Conservation (phyloP, 169 alveolate genomes). For the Amoebophrya sp. region DNA sequence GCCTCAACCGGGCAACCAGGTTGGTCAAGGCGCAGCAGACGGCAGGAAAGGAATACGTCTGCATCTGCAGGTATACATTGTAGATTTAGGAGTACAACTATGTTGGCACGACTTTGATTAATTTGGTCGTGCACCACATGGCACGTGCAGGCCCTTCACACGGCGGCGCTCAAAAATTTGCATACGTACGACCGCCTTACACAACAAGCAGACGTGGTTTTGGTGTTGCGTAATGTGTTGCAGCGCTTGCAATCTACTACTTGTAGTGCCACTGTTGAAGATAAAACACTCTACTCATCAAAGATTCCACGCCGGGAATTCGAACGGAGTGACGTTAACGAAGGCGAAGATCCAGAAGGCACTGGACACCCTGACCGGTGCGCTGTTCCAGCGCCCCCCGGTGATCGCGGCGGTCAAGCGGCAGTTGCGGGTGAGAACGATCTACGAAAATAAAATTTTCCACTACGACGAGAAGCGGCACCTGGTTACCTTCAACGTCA, state of each 20-base stretch:
- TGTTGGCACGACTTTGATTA: neutral
- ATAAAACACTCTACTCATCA: too few species aligned
- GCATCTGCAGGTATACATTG: slow-evolving; percentile 53
- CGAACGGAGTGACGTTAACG: neutral
- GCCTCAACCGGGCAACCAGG: slow-evolving; percentile 98
- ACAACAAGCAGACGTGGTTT: too few species aligned
- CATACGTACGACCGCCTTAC: too few species aligned
- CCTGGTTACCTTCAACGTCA: slow-evolving; percentile 95
- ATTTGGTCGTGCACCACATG: neutral
- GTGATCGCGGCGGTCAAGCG: slow-evolving; percentile 95
- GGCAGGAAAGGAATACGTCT: slow-evolving; percentile 96
- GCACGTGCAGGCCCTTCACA: too few species aligned
- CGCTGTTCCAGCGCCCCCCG: slow-evolving; percentile 98
- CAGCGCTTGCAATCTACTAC: too few species aligned
- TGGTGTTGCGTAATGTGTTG: too few species aligned
- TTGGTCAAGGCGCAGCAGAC: slow-evolving; percentile 97
- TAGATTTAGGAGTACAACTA: neutral
- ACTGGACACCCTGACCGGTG: slow-evolving; percentile 92
- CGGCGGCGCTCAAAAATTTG: too few species aligned
- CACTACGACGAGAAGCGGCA: slow-evolving; percentile 93
- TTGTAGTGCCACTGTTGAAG: too few species aligned
- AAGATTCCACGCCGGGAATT: slow-evolving; percentile 15
- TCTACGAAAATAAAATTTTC: slow-evolving; percentile 92
- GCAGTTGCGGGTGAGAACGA: slow-evolving; percentile 60
- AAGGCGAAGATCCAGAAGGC: slow-evolving; percentile 60